A percentile compares a stretch with the other conserved stretches of the same genome.
Conservation (phyloP, 306 rosid genomes). For the Arachis stenosperma region DNA sequence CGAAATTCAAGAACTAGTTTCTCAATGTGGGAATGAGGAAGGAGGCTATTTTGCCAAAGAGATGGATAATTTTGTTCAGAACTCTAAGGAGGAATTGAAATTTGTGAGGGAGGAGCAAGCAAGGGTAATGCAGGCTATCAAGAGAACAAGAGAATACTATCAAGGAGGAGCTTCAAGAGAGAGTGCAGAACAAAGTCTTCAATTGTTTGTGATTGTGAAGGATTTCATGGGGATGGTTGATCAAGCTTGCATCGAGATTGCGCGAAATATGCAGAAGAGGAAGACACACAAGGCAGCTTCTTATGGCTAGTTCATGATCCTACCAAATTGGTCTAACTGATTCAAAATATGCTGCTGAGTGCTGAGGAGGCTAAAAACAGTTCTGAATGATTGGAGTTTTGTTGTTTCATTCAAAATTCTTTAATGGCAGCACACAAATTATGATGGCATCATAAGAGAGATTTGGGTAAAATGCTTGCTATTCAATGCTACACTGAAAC, state of each 20-base stretch:
- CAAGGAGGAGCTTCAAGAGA: conserved; percentile 68
- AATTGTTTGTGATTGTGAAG: conserved; percentile 65
- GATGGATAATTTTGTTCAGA: conserved; percentile 61
- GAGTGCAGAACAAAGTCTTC: conserved; percentile 53
- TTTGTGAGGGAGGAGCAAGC: conserved; percentile 46
- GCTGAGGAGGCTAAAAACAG: neutral
- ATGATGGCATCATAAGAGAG: neutral
- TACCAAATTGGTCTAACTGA: conserved; percentile 42
- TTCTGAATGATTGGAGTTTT: conserved; percentile 29
- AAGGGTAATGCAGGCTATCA: conserved; percentile 61
- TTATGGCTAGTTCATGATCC: conserved; percentile 36
- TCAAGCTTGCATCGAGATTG: conserved; percentile 65
- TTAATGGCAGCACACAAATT: neutral
- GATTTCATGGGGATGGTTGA: conserved; percentile 89
- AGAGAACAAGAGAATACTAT: conserved; percentile 63
- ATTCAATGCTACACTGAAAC: neutral
- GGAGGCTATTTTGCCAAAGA: conserved; percentile 59
- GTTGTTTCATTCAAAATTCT: conserved; percentile 7
- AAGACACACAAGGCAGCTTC: conserved; percentile 40
- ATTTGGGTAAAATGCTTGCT: neutral
- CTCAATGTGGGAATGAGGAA: conserved; percentile 42
- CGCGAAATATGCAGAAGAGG: conserved; percentile 59
- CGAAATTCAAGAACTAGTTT: conserved; percentile 46
- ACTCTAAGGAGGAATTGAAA: conserved; percentile 56
- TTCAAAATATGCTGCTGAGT: conserved; percentile 40